Evolutionary conservation across 805 yeast genomes (phyloP), one percentile per base, ranked within the genome.

Genomic region (Teunomyces atbi): DNA sequence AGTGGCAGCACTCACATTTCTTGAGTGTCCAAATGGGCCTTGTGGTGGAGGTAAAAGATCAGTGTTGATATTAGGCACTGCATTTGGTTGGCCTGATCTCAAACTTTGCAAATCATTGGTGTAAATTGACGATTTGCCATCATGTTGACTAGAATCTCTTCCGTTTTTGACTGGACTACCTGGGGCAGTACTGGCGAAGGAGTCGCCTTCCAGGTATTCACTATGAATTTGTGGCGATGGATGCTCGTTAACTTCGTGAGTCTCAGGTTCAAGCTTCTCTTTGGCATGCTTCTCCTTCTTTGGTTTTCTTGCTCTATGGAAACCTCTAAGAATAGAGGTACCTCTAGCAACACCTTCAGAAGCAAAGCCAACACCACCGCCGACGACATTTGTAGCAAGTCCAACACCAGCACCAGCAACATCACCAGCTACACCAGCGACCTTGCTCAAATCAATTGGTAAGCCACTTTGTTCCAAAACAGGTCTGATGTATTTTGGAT

Each of bases 401-500:
- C 37, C 15, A 11, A 47, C 36, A 35, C 39, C 39, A 21, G 61
- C 62, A 8, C 61, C 66, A 39, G 66, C 72, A 7, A 19, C 44
- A 37, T 47, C 45, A n/a, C 42, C 15, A 8, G 51, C 41, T 3
- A 38, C 44, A 3, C 64, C 65, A 32, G 67, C 71, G 4, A 72
- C 65, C n/a, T 56, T 66, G 33, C 53, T 52, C 30, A 55, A 57
- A 29, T 66, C 71, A 42, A 68, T 56, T 16, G 76, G 78, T 45
- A 71, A 67, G 13, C 77, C 77, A 26, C 61, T 52, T 40, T 59
- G 50, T 6, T 65, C 69, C 37, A 84, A 62, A 41, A 68, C 65
- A n/a, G 92, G 89, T 61, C 86, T 79, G 40, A 81, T 65, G 61
- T 85, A 87, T 55, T 81, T 79, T 16, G 92, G 90, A 37, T 58